Percentiles rank a stretch among this genome's conserved stretches.
phyloP scores from a whole-genome alignment of 2,329 filamentous ascomycete genomes.

The Cladosporium velox region DNA sequence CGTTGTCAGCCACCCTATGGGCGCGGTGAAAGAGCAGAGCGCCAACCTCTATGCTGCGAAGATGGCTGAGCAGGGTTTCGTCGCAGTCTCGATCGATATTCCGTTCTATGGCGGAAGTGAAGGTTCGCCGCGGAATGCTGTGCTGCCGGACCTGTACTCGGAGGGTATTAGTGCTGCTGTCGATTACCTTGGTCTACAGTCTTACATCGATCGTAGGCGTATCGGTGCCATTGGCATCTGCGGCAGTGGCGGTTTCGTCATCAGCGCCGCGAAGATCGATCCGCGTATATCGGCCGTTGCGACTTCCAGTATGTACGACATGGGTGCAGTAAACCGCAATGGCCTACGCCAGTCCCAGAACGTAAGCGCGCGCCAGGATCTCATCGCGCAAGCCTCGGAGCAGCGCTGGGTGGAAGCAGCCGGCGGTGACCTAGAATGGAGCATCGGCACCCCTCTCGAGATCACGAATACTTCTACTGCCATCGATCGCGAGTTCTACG shows the following conservation, averaged over 20 bases:
- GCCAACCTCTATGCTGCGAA: conserved; percentile 22
- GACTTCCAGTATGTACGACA: conserved; percentile 23
- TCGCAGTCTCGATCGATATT: conserved; percentile 20
- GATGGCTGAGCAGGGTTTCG: conserved; percentile 23
- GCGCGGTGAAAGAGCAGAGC: conserved; percentile 22
- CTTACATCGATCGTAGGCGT: conserved; percentile 13
- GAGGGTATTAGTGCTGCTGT: conserved; percentile 22
- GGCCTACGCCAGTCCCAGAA: conserved; percentile 9
- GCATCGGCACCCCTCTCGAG: conserved; percentile 13
- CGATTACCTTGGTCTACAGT: conserved; percentile 12
- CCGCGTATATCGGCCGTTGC: conserved; percentile 18
- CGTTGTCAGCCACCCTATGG: conserved; percentile 19
- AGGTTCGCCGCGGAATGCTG: conserved; percentile 13
- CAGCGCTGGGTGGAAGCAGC: conserved; percentile 2
- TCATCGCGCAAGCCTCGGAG: neutral
- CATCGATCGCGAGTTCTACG: conserved; percentile 19
- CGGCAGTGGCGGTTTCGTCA: conserved; percentile 17
- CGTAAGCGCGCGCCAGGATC: conserved; percentile 1
- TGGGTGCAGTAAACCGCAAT: conserved; percentile 17
- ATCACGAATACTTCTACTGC: conserved; percentile 11
- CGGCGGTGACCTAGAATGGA: neutral
- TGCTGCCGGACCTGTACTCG: conserved; percentile 18
- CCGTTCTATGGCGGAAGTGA: conserved; percentile 20
- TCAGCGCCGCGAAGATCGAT: conserved; percentile 22
- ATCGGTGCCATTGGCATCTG: conserved; percentile 23